These are phyloP conservation scores for Penicillium sp. DNA, from an alignment of 2,329 filamentous ascomycete species.

Conservation along the genomic window DNA sequence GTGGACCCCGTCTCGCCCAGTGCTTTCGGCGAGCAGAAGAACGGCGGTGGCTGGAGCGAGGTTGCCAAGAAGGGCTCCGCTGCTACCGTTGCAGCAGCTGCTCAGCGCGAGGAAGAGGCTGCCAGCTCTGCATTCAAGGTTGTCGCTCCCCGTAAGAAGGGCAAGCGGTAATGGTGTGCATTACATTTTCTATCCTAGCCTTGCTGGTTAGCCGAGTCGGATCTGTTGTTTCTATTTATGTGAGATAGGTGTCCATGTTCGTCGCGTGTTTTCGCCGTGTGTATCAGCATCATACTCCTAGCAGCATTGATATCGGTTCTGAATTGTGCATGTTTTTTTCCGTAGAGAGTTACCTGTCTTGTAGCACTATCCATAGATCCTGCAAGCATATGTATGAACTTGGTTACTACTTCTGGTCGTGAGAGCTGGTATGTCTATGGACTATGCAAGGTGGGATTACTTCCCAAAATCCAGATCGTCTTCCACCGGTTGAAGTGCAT, in stretches of 20 bases:
- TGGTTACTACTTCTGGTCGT: neutral
- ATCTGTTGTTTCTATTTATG: constrained; percentile 4
- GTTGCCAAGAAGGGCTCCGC: constrained; percentile 85
- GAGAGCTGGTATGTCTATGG: neutral
- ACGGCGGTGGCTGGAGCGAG: constrained; percentile 81
- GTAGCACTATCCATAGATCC: neutral
- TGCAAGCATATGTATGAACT: neutral
- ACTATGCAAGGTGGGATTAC: neutral
- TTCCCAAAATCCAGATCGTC: neutral
- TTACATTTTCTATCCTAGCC: constrained; percentile 21
- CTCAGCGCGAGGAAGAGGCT: constrained; percentile 48
- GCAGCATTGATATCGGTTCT: neutral
- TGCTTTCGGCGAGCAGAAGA: constrained; percentile 51
- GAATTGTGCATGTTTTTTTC: neutral
- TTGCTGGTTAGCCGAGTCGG: neutral
- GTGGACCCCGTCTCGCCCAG: constrained; percentile 61
- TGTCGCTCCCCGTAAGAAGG: constrained; percentile 89
- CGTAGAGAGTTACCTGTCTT: neutral
- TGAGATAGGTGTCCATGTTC: constrained; percentile 1
- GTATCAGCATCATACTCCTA: neutral
- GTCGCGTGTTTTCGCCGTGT: neutral
- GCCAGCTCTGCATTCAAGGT: constrained; percentile 73
- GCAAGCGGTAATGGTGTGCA: constrained; percentile 58
- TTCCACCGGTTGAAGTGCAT: neutral
- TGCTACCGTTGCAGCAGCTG: constrained; percentile 29